phyloP scores from a whole-genome alignment of 106 monocot species.

The Acorus gramineus region DNA sequence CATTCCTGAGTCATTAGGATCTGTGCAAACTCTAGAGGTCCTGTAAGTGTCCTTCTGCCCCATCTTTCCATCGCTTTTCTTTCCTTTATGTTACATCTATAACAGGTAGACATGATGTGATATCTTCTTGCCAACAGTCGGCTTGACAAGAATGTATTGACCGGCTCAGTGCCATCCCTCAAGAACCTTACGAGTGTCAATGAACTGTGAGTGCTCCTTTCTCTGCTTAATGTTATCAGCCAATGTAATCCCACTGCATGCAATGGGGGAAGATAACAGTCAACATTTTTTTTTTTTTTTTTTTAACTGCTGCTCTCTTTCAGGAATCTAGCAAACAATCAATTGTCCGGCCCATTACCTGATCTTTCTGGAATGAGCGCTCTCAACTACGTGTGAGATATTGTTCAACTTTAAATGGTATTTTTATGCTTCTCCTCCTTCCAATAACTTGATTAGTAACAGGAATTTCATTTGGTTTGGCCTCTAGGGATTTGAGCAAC shows the following conservation, averaged over 20 bases:
- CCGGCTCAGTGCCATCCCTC: constrained; percentile 37
- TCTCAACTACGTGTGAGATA: constrained; percentile 48
- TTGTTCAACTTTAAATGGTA: background rate
- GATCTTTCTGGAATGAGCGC: constrained; percentile 47
- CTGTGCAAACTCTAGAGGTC: constrained; percentile 24
- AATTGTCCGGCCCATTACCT: constrained; percentile 55
- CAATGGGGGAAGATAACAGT: too few relatives aligned
- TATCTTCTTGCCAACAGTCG: constrained; percentile 22
- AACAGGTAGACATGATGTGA: background rate
- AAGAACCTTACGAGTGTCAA: constrained; percentile 32
- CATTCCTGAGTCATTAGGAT: constrained; percentile 29
- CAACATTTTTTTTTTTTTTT: too few relatives aligned
- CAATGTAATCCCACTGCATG: too few relatives aligned
- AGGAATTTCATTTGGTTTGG: background rate
- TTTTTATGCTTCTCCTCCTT: background rate
- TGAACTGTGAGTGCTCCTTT: constrained; percentile 36
- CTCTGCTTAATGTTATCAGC: background rate
- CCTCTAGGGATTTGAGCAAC: constrained; percentile 71
- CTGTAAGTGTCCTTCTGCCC: constrained; percentile 26
- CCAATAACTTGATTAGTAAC: background rate
- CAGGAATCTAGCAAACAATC: constrained; percentile 72
- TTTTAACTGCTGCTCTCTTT: too few relatives aligned
- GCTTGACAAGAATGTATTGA: constrained; percentile 42
- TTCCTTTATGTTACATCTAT: background rate
- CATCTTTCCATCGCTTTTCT: background rate